A percentile compares a stretch with the other conserved stretches of the same genome.
These are phyloP conservation scores for Recurvomyces mirabilis DNA, from an alignment of 495 filamentous ascomycete species.

Conservation along the genomic window DNA sequence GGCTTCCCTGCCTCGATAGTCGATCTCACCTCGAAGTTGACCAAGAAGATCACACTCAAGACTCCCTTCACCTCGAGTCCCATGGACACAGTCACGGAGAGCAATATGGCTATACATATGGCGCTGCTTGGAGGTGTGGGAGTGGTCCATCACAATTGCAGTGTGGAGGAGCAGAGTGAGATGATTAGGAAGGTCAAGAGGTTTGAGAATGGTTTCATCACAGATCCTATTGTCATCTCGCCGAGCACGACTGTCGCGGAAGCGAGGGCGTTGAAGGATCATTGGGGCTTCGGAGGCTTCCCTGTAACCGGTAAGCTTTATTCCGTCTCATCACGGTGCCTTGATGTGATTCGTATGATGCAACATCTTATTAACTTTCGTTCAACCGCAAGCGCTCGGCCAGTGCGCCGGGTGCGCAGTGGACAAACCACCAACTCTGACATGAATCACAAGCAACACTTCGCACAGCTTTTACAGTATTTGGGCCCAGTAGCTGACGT, in stretches of 20 bases:
- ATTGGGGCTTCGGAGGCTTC: constrained; percentile 98
- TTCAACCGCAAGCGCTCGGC: constrained; percentile 66
- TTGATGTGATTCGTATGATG: constrained; percentile 45
- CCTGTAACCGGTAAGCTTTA: constrained; percentile 87
- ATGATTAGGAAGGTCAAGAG: constrained; percentile 99
- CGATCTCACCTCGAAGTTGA: constrained; percentile 76
- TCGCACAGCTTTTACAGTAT: not conserved
- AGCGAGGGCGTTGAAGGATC: constrained; percentile 83
- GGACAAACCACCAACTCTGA: constrained; percentile 26
- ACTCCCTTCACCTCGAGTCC: constrained; percentile 91
- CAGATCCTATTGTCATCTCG: constrained; percentile 86
- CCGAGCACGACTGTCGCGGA: constrained; percentile 81
- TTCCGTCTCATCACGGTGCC: constrained; percentile 9
- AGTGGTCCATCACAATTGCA: constrained; percentile 99
- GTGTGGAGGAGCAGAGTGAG: constrained; percentile 84
- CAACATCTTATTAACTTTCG: constrained; percentile 93
- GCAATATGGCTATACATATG: constrained; percentile 99
- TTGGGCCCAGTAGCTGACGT: constrained; percentile 17
- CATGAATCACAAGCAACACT: constrained; percentile 23
- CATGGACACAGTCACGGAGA: constrained; percentile 99
- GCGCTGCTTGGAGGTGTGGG: constrained; percentile 91
- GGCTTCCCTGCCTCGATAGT: constrained; percentile 88
- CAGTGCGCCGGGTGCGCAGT: constrained; percentile 16
- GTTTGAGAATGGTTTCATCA: constrained; percentile 98
- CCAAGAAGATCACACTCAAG: constrained; percentile 87